Evolutionary conservation across 2,329 filamentous ascomycete genomes (phyloP).

Genomic region (Fusarium brachygibbosum): DNA sequence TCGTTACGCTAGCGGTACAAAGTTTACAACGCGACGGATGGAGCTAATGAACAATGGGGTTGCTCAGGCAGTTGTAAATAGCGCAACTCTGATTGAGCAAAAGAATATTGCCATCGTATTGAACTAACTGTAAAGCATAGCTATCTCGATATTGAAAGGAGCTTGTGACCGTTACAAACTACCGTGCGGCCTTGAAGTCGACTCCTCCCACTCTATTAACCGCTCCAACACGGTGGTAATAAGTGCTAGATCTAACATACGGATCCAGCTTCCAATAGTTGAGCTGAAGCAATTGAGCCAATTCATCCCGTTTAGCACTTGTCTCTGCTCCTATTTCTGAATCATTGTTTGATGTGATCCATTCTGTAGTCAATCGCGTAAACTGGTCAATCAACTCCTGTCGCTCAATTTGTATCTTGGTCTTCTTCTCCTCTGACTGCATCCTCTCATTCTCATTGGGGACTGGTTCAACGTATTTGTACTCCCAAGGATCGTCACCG

Average conservation of each 20-base stretch:
- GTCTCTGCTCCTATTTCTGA: conserved; percentile 5
- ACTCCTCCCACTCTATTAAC: conserved; percentile 33
- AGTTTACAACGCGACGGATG: not conserved
- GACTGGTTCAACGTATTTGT: conserved; percentile 73
- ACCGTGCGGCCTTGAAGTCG: conserved; percentile 41
- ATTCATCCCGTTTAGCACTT: conserved; percentile 56
- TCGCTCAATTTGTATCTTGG: conserved; percentile 65
- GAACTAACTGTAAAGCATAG: not conserved
- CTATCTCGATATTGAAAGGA: not conserved
- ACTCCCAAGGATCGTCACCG: conserved; percentile 75
- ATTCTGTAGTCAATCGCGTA: conserved; percentile 55
- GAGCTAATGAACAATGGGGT: not conserved
- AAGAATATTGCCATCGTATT: not conserved
- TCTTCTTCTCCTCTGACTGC: conserved; percentile 55
- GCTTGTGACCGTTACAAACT: not conserved
- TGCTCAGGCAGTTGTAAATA: not conserved
- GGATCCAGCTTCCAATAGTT: conserved; percentile 82
- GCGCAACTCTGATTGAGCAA: not conserved
- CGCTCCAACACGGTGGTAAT: conserved; percentile 41
- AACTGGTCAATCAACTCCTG: conserved; percentile 67
- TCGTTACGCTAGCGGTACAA: not conserved
- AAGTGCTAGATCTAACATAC: conserved; percentile 68
- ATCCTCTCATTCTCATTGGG: conserved; percentile 68
- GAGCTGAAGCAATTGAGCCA: conserved; percentile 65
- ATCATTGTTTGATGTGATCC: conserved; percentile 13